Base-by-base conservation (phyloP, 2,329 filamentous ascomycete species). In the Ramularia endophylla region DNA sequence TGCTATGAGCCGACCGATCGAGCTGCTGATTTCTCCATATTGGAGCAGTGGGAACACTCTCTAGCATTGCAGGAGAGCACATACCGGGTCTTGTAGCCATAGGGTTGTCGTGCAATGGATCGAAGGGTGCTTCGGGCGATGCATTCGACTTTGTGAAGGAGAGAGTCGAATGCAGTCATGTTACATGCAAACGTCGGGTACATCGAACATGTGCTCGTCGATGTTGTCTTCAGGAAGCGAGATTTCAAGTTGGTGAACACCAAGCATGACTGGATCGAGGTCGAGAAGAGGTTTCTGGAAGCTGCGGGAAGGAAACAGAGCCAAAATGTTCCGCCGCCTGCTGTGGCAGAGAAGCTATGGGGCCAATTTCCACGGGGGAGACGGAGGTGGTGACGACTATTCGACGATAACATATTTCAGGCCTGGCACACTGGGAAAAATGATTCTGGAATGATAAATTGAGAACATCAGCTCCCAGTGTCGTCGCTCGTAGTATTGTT, bases 111-210 rank as follows among this genome's bases (percentile, higher is more conserved):
- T n/a, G n/a, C n/a, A n/a, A n/a, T n/a, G n/a, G n/a, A n/a, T n/a
- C n/a, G n/a, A n/a, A n/a, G n/a, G n/a, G n/a, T n/a, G 38, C 32
- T 22, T 27, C 15, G 16, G 42, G 38, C 13, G 33, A 43, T 19
- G 40, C 37, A 9, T 43, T 43, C 15, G 38, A 41, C 19, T 9
- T 18, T 27, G 38, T 41, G 16, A 40, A 31, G 27, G 41, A 25
- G 30, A 27, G 31, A 20, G 5, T 52, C 27, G 38, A 25, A 17
- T 0, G 76, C 76, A 0, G 62, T 80, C 1, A 69, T 80, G 18
- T 57, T 80, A 27, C 75, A 79, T 43, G 67, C 73, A 1, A 72
- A 66, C 39, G 67, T 74, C 3, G 73, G 70, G 0, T 74, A 79
- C 42, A 61, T 79, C 17, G 55, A 68, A 40, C 63, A 72, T 37